Evolutionary conservation across 1,284 basidiomycete genomes (phyloP), one percentile per base, ranked within the genome.

Genomic region (Baeospora myosura): DNA sequence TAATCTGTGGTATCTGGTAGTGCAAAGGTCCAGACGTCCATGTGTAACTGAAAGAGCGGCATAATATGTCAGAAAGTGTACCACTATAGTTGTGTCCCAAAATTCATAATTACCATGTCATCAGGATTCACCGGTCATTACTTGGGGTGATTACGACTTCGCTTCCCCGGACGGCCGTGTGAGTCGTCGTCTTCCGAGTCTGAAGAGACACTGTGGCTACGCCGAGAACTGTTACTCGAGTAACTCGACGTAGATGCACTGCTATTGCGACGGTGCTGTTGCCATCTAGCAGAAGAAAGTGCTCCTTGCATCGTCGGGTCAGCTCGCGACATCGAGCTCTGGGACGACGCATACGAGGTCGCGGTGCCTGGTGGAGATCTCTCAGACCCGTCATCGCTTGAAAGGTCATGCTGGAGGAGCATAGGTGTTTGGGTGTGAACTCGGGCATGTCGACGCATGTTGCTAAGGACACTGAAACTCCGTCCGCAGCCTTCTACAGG

Each of bases 391-490:
- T 75, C 74, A 43, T 76, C 72, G 43, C 64, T 66, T 26, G 62
- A 63, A 33, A 61, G 52, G 45, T 69, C 71, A 40, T 58, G 58
- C 33, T 62, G 60, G 16, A 88, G 85, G 17, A 5, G 32, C 32
- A 18, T 30, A 20, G 21, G 32, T 34, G n/a, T 3, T 2, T 20
- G 21, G 32, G n/a, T 34, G 3, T 11, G 21, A 14, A 20, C 22
- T 44, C 85, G 76, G 43, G 83, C 78, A 58, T 89, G 86, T 43
- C 86, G 71, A 46, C 86, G 81, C 87, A 89, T 89, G 66, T 89
- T 89, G 59, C 84, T 88, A 55, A 88, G 75, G 41, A 89, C 87
- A 57, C 84, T 88, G 62, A 89, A 89, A 55, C 78, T 78, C 40
- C 86, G 77, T 5, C 82, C 81, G 60, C 87, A 89, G 45, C 75